A percentile compares a stretch with the other conserved stretches of the same genome.
Conservation (phyloP, 2,329 filamentous ascomycete species). For the Fusarium sp. region DNA sequence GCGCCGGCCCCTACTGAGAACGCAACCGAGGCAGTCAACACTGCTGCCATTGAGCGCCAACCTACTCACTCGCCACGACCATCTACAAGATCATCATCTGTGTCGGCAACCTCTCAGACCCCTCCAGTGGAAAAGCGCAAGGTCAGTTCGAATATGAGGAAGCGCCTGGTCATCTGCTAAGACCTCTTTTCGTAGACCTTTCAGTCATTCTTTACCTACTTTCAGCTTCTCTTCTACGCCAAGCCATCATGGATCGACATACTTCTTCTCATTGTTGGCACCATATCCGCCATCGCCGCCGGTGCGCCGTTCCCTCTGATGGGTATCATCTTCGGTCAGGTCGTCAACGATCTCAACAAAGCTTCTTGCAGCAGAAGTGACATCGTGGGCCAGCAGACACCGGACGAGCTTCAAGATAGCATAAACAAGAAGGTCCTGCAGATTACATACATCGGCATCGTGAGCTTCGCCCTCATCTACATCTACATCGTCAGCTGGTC, state of each 20-base stretch:
- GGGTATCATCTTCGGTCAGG: conserved; percentile 71
- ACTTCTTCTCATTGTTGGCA: conserved; percentile 54
- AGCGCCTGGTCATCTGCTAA: conserved; percentile 6
- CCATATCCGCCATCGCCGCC: conserved; percentile 62
- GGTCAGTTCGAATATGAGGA: conserved; percentile 1
- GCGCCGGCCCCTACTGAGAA: conserved; percentile 8
- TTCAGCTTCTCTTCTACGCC: conserved; percentile 58
- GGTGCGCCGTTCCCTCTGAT: conserved; percentile 72
- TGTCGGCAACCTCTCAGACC: conserved; percentile 11
- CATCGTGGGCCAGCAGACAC: conserved; percentile 33
- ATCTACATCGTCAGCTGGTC: conserved; percentile 72
- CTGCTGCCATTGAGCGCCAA: conserved; percentile 1
- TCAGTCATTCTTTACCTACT: conserved; percentile 50
- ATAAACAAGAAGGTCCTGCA: conserved; percentile 69
- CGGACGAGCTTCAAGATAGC: conserved; percentile 49
- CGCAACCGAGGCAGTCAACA: conserved; percentile 1
- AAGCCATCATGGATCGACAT: conserved; percentile 57
- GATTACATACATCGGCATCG: conserved; percentile 72
- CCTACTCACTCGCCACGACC: conserved; percentile 15
- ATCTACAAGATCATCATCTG: conserved; percentile 23
- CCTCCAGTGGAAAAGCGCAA: conserved; percentile 14
- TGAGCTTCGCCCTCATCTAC: conserved; percentile 72
- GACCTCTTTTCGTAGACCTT: conserved; percentile 21
- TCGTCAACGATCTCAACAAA: conserved; percentile 69
- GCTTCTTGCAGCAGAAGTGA: conserved; percentile 59